Base-by-base conservation (phyloP, 495 filamentous ascomycete species). In the Aspergillus nidulans region DNA sequence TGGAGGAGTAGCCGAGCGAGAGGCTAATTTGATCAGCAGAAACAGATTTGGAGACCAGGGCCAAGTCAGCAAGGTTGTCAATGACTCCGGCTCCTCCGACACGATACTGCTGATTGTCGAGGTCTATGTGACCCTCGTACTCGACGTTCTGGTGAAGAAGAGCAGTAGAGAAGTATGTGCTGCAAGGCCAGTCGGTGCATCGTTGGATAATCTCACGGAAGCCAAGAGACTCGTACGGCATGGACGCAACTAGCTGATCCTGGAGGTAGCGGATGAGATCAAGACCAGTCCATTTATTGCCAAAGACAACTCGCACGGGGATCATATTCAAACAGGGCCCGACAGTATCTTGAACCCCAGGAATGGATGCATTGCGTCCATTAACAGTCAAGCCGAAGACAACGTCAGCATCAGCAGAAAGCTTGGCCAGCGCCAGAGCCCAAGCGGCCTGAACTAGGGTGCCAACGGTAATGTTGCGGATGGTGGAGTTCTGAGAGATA, bases 361-460 rank as follows among this genome's bases (percentile, higher is more conserved):
- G 71, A 4, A 85, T 58, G 25, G 72, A 72, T 13, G 75, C 72
- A 52, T 79, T 80, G 13, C 87, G 80, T 1, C 85, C 80, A 36
- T 74, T 76, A 45, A 80, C 76, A 1, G 76, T 71, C 12, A 77
- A 67, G 0, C 79, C 81, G 40, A 83, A 83, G 32, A 81, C 74
- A 23, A 84, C 71, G 53, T 83, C 81, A 0, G 70, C 68, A n/a
- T 67, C 60, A 16, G 70, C 70, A 5, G 79, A 70, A 15, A 82
- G 62, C 49, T 77, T 75, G 0, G 78, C 73, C 5, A 84, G 65
- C 7, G 73, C 73, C 28, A 80, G 59, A 2, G 80, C 75, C 80
- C 81, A 83, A 0, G 80, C 77, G 25, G 81, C 73, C 56, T 83
- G 82, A 2, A 79, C 79, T 5, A 73, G 57, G 4, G 79, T 83